Evolutionary conservation across 2,329 filamentous ascomycete species (phyloP), one percentile per base, ranked within the genome.

Genomic region (Fusarium siculi): DNA sequence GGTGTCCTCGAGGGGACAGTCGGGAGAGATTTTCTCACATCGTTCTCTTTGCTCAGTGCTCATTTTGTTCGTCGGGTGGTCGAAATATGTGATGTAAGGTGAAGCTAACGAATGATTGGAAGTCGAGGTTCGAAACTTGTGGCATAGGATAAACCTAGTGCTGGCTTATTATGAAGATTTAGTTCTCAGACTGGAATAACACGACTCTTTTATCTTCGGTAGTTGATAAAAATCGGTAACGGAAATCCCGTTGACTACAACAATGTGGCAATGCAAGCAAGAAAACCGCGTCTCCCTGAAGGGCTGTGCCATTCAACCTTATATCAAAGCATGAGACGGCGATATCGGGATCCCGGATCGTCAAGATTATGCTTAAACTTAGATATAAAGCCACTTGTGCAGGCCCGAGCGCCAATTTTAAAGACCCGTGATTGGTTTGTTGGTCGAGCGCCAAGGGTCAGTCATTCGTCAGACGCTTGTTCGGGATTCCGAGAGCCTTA

Each of bases 321-420:
- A 54, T 53, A 54, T 53, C 34, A 40, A 32, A 12, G 5, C 14
- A 32, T 40, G 3, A 54, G 40, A 34, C 30, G 54, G 30, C 18
- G 23, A 7, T 8, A 36, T 36, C 40, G 56, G 56, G 28, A 59
- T 59, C 28, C 56, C 46, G 56, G 46, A 54, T 59, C 21, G 36
- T 34, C 36, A 19, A 25, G 2, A 54, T 34, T 40, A 59, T 40
- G 44, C 56, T 54, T 54, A 57, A 59, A 59, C 28, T 54, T 32
- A 54, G 56, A 39, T 46, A 53, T 32, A 53, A 53, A 49, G 23
- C 46, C 25, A 34, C 21, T 30, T 39, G 12, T 12, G 11, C 16
- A 53, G n/a, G 21, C 23, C 14, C 14, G 16, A 2, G 40, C 23
- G 42, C 5, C 11, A n/a, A n/a, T 30, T 30, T 11, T 15, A 5